Percentiles rank a stretch among this genome's conserved stretches.
These are phyloP conservation scores for Scheffersomyces quercinus DNA, from an alignment of 1,139 yeast species.

Conservation along the genomic window DNA sequence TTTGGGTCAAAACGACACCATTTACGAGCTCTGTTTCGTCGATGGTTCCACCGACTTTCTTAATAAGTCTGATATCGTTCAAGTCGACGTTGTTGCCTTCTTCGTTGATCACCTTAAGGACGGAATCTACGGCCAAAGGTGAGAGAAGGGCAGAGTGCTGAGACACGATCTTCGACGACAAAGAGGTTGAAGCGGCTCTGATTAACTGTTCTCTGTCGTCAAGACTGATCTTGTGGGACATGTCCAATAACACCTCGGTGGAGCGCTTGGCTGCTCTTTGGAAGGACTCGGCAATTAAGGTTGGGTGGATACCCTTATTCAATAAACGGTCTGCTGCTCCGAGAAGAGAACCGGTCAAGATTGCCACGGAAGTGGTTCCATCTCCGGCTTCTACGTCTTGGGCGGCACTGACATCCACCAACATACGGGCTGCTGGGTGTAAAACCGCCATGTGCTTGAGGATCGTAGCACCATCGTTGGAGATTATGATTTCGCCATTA, in stretches of 20 bases:
- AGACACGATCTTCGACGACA: conserved; percentile 92
- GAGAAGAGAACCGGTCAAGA: conserved; percentile 87
- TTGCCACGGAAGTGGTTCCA: conserved; percentile 97
- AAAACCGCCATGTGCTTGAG: conserved; percentile 95
- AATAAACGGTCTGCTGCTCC: conserved; percentile 93
- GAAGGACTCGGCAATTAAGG: conserved; percentile 90
- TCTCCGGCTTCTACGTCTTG: conserved; percentile 99
- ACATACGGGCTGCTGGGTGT: conserved; percentile 98
- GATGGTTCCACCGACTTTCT: conserved; percentile 96
- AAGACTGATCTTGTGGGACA: conserved; percentile 77
- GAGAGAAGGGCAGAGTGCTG: conserved; percentile 84
- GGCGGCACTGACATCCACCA: conserved; percentile 95
- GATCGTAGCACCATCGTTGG: conserved; percentile 98
- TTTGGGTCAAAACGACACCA: conserved; percentile 93
- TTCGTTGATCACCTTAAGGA: conserved; percentile 68
- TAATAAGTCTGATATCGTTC: conserved; percentile 82
- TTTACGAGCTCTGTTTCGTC: conserved; percentile 93
- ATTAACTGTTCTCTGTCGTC: conserved; percentile 78
- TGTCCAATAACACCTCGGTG: conserved; percentile 79
- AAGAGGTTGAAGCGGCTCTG: conserved; percentile 92
- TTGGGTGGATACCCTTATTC: conserved; percentile 93
- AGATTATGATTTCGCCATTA: conserved; percentile 87
- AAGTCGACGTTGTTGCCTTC: conserved; percentile 73
- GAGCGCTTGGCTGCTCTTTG: conserved; percentile 90
- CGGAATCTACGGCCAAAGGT: conserved; percentile 94